A percentile compares a stretch with the other conserved stretches of the same genome.
Conservation (phyloP, 2,329 filamentous ascomycete genomes). For the Diaporthe caulivora region DNA sequence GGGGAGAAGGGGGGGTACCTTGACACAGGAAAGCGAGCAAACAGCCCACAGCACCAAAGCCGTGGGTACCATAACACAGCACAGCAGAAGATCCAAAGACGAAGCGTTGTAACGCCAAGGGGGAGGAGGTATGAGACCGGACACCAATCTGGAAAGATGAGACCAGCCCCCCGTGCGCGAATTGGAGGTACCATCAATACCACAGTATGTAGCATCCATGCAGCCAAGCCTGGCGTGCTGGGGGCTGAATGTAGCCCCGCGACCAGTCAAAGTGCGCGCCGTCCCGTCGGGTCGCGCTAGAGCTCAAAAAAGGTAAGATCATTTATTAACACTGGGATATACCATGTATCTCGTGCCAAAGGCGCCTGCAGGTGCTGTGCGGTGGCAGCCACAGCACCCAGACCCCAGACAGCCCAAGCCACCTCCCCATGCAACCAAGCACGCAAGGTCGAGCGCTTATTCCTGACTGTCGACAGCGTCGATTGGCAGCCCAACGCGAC, state of each 20-base stretch:
- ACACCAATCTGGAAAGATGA: conserved; percentile 2
- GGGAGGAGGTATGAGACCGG: neutral
- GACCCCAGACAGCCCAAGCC: conserved; percentile 1
- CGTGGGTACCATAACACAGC: conserved; percentile 11
- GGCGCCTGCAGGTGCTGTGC: conserved; percentile 22
- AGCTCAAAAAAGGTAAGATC: neutral
- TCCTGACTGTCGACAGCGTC: conserved; percentile 3
- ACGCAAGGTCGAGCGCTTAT: conserved; percentile 33
- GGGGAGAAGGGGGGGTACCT: neutral
- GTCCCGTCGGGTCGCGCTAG: conserved; percentile 30
- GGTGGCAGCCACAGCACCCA: conserved; percentile 5
- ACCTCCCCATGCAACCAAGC: neutral
- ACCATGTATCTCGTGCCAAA: conserved; percentile 4
- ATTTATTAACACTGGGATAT: neutral
- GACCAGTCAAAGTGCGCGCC: conserved; percentile 25
- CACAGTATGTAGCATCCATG: neutral
- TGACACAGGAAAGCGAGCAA: neutral
- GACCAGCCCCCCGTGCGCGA: conserved; percentile 23
- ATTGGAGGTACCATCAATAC: neutral
- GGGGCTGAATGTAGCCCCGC: conserved; percentile 24
- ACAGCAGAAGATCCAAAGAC: neutral
- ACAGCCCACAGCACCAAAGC: neutral
- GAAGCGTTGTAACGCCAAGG: conserved; percentile 20
- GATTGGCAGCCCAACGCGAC: conserved; percentile 25
- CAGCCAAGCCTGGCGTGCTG: neutral